These are phyloP conservation scores for Angophora floribunda DNA, from an alignment of 345 rosid species.

Conservation along the genomic window DNA sequence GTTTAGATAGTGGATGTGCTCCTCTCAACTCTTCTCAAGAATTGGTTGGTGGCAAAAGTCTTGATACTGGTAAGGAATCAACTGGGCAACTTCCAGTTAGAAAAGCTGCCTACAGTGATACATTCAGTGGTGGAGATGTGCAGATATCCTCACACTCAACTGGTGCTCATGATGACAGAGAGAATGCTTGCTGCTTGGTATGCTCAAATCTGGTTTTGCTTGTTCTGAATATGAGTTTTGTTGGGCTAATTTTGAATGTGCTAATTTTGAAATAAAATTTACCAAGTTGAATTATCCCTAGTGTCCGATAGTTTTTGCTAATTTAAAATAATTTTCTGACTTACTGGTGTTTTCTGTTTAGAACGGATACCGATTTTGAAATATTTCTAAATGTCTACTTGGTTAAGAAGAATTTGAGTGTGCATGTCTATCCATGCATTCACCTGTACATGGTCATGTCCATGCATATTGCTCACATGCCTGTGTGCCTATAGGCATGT, in stretches of 20 bases:
- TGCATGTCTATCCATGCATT: not conserved
- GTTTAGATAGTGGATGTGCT: not conserved
- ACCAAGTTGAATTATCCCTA: not conserved
- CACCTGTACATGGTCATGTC: not conserved
- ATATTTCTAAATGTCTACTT: not conserved
- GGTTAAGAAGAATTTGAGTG: not conserved
- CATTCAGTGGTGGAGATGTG: not conserved
- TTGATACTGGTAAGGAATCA: not conserved
- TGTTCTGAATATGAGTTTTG: not conserved
- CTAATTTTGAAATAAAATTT: not conserved
- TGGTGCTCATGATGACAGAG: not conserved
- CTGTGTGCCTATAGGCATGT: not conserved
- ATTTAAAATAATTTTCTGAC: not conserved
- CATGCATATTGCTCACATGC: not conserved
- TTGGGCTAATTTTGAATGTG: not conserved
- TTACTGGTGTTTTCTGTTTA: not conserved
- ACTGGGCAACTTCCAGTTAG: not conserved
- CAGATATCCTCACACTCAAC: not conserved
- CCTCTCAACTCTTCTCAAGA: not conserved
- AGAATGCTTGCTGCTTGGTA: not conserved
- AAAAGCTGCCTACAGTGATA: not conserved
- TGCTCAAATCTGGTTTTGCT: not conserved
- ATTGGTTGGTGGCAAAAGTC: not conserved
- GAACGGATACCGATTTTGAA: not conserved
- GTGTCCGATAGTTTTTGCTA: not conserved